These are phyloP conservation scores for Smallanthus sonchifolius DNA, from an alignment of 129 eudicot species.

Conservation along the genomic window DNA sequence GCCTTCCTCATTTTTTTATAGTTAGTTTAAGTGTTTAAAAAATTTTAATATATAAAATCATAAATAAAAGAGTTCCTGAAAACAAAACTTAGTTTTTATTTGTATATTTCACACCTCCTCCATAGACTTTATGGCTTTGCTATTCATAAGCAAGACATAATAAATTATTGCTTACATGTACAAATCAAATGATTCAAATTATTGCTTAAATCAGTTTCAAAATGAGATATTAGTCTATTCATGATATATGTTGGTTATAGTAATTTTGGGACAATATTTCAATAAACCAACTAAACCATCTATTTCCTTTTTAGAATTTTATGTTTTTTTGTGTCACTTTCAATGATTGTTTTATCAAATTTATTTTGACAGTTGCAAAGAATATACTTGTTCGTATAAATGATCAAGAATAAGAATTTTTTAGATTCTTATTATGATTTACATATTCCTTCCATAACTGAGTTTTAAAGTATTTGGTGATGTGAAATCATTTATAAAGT, in stretches of 20 bases:
- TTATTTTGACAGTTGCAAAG: background rate
- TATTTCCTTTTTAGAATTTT: background rate
- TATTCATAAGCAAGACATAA: background rate
- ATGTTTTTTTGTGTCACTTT: conserved; percentile 7
- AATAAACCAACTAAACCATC: background rate
- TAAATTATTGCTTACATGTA: background rate
- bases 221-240: background rate
- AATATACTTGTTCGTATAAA: background rate
- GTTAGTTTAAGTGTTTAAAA: background rate
- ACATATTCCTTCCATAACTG: background rate
- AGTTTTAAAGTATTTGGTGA: conserved; percentile 3
- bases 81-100: background rate
- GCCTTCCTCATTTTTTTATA: background rate
- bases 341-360: background rate
- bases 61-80: background rate
- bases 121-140: background rate
- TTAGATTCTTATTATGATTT: conserved; percentile 23
- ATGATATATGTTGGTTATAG: background rate
- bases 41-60: background rate
- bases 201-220: background rate
- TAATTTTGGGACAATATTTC: background rate
- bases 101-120: background rate
- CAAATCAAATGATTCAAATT: background rate
- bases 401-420: conserved; percentile 3
- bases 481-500: conserved; percentile 24